Evolutionary conservation across 257 asterid species (phyloP), one percentile per base, ranked within the genome.

Genomic region (Solanum phureja): DNA sequence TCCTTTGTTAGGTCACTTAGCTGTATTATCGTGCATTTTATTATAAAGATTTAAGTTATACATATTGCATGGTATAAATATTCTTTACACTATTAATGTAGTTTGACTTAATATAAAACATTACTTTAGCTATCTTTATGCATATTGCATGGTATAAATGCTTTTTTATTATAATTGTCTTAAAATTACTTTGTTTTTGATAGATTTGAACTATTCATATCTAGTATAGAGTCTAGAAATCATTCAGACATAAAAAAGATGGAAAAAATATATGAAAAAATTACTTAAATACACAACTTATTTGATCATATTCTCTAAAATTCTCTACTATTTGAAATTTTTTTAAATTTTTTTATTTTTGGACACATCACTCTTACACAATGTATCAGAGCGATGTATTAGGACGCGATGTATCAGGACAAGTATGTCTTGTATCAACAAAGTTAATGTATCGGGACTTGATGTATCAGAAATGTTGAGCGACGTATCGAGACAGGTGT

Each of bases 301-400:
- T 16, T 52, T 16, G 8, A 52, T 52, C 23, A 16, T 52, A 52
- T 52, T 52, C 9, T 44, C 52, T 44, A 44, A 44, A 44, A 44
- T 44, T 44, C 16, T 52, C 62, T 52, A 18, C 0, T 52, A 52
- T 52, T 16, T 52, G 8, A 52, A 52, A 49, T n/a, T n/a, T n/a
- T n/a, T n/a, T n/a, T n/a, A n/a, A n/a, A n/a, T n/a, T 2, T 0
- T 0, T 2, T 0, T 52, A 4, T 2, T 52, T 52, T 16, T 2
- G 0, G 60, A 2, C 0, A 52, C 23, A 14, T 52, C 0, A 52
- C 0, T 52, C 60, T 16, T 52, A 52, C 60, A 52, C 8, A 16
- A 52, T 52, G 8, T 49, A 49, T 49, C 5, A 7, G 29, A 27
- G 29, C 29, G 1, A 27, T 27, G 29, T 27, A 27, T 27, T 27